Percentiles rank a stretch among this genome's conserved stretches.
Conservation (phyloP, 169 alveolate species). For the Eimeria zaria region DNA sequence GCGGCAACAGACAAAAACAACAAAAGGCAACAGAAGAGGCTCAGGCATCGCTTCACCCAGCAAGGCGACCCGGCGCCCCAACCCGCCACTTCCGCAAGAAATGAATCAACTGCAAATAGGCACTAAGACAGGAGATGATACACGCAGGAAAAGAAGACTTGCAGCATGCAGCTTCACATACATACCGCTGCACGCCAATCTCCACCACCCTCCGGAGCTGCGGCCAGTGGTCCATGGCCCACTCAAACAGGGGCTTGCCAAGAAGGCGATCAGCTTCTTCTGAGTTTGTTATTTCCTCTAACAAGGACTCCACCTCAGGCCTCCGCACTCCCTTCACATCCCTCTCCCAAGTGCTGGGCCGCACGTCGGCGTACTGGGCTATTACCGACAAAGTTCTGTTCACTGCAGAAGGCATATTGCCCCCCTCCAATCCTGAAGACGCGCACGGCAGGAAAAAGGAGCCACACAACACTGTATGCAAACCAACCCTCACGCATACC, state of each 20-base stretch:
- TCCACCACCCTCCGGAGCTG: constrained; percentile 53
- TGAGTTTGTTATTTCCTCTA: neutral
- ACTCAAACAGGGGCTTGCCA: constrained; percentile 60
- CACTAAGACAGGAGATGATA: neutral
- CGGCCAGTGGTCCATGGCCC: constrained; percentile 63
- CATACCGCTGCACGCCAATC: constrained; percentile 24
- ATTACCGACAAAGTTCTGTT: constrained; percentile 19
- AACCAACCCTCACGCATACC: neutral
- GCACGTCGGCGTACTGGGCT: constrained; percentile 29
- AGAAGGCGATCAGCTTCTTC: constrained; percentile 50
- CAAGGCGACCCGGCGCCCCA: neutral
- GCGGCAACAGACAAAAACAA: neutral
- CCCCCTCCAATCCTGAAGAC: constrained; percentile 48
- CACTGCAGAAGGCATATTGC: constrained; percentile 59
- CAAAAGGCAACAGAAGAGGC: neutral
- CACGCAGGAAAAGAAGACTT: neutral
- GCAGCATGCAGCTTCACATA: neutral
- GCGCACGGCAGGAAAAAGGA: neutral
- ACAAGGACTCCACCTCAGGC: constrained; percentile 18
- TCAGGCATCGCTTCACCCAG: neutral
- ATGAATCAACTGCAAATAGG: neutral
- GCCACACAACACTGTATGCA: neutral
- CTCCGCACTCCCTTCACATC: neutral
- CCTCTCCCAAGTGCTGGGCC: constrained; percentile 63
- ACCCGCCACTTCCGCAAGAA: neutral